Base-by-base conservation (phyloP, 768 basidiomycete species). In the Psilocybe tampanensis region DNA sequence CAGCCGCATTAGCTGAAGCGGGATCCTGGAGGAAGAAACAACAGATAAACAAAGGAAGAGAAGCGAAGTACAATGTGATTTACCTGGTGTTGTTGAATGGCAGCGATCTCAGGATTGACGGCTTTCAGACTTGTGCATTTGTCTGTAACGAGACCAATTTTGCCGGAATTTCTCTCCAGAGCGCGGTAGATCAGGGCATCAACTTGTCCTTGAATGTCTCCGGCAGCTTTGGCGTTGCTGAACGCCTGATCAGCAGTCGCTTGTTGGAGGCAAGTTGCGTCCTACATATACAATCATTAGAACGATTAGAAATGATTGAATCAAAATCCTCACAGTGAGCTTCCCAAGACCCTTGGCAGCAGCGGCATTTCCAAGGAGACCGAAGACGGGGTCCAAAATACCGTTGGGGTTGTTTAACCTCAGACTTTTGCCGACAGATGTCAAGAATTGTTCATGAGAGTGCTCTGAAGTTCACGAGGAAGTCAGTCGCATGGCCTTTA, bases 191-290 rank as follows among this genome's bases (percentile, higher is more conserved):
- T 81, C 61, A 90, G 67, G 3, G 87, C 86, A 56, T 74, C 76
- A 24, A 82, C 79, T 74, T 78, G 76, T 24, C 84, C 85, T 22
- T 78, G 70, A 43, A 86, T 72, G 64, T 87, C 80, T 15, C 79
- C 78, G 2, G 77, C 79, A 12, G 83, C 81, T 68, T 89, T 89
- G 42, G 86, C 86, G 66, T 89, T 89, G 32, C 86, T 86, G 74
- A 89, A 90, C 0, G 87, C 87, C 65, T 83, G 85, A 63, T 88
- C 85, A 44, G 85, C 85, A 6, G 79, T 81, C 0, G 82, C 83
- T 73, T 86, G 84, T 64, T 88, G 86, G 18, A 89, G 75, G 67
- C 86, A 88, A 52, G 79, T 81, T 8, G 80, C 67, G 63, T 87
- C 80, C 80, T 84, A 34, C 52, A 7, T 29, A 19, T n/a, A 44